phyloP scores from a whole-genome alignment of 1,284 basidiomycete species.

The Ustilago hordei region DNA sequence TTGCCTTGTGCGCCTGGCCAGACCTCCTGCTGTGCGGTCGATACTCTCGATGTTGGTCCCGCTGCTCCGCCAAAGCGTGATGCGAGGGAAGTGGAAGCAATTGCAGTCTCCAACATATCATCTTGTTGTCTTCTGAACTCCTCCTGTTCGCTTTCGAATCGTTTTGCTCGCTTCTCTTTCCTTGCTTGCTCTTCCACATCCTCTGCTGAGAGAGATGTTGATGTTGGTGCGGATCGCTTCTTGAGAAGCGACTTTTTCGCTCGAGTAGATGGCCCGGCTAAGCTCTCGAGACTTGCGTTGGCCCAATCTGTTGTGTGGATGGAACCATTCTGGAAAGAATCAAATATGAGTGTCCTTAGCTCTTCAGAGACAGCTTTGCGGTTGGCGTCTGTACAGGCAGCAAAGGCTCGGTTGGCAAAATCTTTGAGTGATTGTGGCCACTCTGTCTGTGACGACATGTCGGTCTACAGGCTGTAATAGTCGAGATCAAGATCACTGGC shows the following conservation, averaged over 20 bases:
- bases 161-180: slow-evolving; percentile 64
- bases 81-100: slow-evolving; percentile 51
- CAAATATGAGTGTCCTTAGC: slow-evolving; percentile 70
- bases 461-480: not conserved
- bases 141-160: slow-evolving; percentile 66
- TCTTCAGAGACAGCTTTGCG: slow-evolving; percentile 70
- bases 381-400: slow-evolving; percentile 69
- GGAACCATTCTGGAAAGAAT: slow-evolving; percentile 74
- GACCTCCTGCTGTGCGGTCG: slow-evolving; percentile 13
- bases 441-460: slow-evolving; percentile 54
- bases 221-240: slow-evolving; percentile 33
- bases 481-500: not conserved
- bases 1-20: slow-evolving; percentile 31
- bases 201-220: slow-evolving; percentile 2
- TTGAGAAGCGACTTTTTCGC: slow-evolving; percentile 37
- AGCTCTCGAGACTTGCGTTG: slow-evolving; percentile 83
- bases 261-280: slow-evolving; percentile 45
- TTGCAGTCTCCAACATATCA: slow-evolving; percentile 52
- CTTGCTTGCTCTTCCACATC: slow-evolving; percentile 56
- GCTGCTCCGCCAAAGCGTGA: slow-evolving; percentile 42
- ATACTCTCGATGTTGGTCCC: too few relatives aligned
- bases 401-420: slow-evolving; percentile 64
- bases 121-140: slow-evolving; percentile 54
- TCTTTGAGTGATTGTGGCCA: slow-evolving; percentile 62
- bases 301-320: slow-evolving; percentile 91